Conservation (phyloP, 768 basidiomycete genomes). For the Suillus discolor region DNA sequence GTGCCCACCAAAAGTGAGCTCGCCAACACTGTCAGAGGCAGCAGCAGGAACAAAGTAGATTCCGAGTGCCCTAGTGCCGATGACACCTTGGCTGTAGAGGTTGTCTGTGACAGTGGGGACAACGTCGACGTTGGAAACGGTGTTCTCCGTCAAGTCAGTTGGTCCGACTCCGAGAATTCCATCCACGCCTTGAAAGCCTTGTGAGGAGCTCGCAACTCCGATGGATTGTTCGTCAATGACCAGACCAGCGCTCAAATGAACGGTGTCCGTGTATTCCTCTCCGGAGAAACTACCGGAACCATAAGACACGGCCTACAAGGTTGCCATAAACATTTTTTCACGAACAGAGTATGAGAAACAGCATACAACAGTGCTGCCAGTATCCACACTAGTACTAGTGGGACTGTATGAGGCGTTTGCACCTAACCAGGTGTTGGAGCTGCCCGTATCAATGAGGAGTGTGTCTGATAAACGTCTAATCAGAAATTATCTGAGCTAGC, state of each 20-base stretch:
- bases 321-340: conserved; percentile 10
- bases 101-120: conserved; percentile 40
- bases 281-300: conserved; percentile 24
- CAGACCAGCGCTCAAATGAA: conserved; percentile 15
- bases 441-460: conserved; percentile 36
- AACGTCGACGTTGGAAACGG: conserved; percentile 11
- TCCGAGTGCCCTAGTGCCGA: conserved; percentile 30
- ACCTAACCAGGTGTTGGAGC: conserved; percentile 36
- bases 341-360: background rate
- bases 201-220: conserved; percentile 33
- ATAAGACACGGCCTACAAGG: conserved; percentile 18
- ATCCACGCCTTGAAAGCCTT: conserved; percentile 35
- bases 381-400: conserved; percentile 21
- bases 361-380: conserved; percentile 24
- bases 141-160: conserved; percentile 30
- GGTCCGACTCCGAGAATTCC: conserved; percentile 44
- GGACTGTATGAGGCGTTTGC: conserved; percentile 21
- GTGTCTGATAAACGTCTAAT: conserved; percentile 19
- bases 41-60: conserved; percentile 35
- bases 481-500: background rate
- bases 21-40: conserved; percentile 21
- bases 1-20: conserved; percentile 32
- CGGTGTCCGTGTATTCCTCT: conserved; percentile 21
- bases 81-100: conserved; percentile 31
- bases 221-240: conserved; percentile 36